Base-by-base conservation (phyloP, 2,329 filamentous ascomycete genomes). In the Claviceps paspali region DNA sequence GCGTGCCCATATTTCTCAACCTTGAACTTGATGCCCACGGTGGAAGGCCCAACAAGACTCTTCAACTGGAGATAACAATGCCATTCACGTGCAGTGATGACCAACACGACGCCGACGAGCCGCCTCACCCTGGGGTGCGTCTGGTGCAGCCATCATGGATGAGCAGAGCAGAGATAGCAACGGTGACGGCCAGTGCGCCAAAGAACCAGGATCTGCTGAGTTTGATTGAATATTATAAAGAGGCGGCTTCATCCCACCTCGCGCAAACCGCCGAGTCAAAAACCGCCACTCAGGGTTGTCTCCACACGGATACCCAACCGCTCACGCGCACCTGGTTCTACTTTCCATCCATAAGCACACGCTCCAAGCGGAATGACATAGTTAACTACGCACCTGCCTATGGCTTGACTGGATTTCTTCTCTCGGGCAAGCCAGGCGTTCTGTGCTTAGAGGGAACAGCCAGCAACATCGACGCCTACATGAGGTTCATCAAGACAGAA, bases 401-500 rank as follows among this genome's bases (percentile, higher is more conserved):
- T 48, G 52, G 48, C 2, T 59, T 77, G 1, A 75, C 71, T 0
- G 73, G 73, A 0, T 76, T 77, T 45, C 62, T 76, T 3, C 56
- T 73, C 12, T 72, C 73, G 0, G 73, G 73, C 0, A 77, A 77
- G 42, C 73, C 73, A 0, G 73, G 73, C 2, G 54, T 64, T 1
- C 43, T 72, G 2, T 73, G 68, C 36, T 53, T 72, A 0, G 68
- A 73, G 47, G 68, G 68, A 7, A 49, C 38, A 0, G 65, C 68
- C 0, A 34, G 46, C 6, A 49, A 57, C 19, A 62, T 76, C 2
- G 71, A 76, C 39, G 64, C 63, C 8, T 76, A 73, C 45, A 76
- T 76, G 73, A 67, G 61, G 21, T 75, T 70, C 39, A 76, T 76
- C 54, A 75, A 75, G 52, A 76, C 70, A 5, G 67, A 75, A 45